These are phyloP conservation scores for Cinnamomum chago DNA, from an alignment of 164 flowering plant species.

Conservation along the genomic window DNA sequence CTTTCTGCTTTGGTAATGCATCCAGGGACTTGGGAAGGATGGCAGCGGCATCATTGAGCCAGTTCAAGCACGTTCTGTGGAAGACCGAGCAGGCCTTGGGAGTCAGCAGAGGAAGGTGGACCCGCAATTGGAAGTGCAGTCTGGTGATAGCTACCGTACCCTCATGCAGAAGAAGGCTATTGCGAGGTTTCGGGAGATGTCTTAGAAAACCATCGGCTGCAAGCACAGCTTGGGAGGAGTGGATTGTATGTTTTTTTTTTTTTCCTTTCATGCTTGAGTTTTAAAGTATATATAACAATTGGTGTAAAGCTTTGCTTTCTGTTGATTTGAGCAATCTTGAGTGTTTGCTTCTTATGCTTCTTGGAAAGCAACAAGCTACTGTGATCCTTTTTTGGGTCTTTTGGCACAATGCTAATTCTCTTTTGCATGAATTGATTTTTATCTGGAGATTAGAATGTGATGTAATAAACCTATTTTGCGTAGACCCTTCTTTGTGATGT, in stretches of 20 bases:
- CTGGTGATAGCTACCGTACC: constrained; percentile 88
- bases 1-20: constrained; percentile 1
- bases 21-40: constrained; percentile 92
- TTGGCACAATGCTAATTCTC: too few species aligned
- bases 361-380: too few species aligned
- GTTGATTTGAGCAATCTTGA: too few species aligned
- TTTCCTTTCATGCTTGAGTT: background rate
- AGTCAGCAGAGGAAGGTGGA: constrained; percentile 74
- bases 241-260: background rate
- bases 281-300: too few species aligned
- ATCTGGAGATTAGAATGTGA: too few species aligned
- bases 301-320: too few species aligned
- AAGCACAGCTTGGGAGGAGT: background rate
- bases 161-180: constrained; percentile 88
- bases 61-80: constrained; percentile 72
- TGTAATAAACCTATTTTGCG: too few species aligned
- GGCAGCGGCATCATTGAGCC: constrained; percentile 96
- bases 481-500: too few species aligned
- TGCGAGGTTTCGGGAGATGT: constrained; percentile 91
- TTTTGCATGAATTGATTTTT: too few species aligned
- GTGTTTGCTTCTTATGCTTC: too few species aligned
- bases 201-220: constrained; percentile 12
- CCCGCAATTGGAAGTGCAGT: constrained; percentile 73
- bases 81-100: constrained; percentile 83
- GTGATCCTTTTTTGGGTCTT: too few species aligned